Conservation (phyloP, 768 basidiomycete genomes). For the Lactarius akahatsu region DNA sequence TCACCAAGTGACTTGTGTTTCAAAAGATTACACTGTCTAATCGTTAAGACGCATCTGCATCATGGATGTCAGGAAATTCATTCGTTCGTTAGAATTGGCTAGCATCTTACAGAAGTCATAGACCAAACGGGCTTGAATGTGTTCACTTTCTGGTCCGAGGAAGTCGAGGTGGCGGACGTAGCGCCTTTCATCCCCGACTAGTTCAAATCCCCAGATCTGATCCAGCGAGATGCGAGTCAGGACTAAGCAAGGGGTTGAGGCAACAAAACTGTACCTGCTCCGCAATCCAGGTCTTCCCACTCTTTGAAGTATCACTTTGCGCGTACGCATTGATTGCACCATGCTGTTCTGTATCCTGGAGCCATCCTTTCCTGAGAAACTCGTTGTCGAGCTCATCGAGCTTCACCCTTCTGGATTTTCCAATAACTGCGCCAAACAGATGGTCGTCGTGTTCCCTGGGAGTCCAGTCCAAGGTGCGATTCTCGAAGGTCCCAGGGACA, state of each 20-base stretch:
- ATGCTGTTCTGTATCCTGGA: constrained; percentile 40
- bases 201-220: constrained; percentile 31
- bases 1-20: not conserved
- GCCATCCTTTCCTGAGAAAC: constrained; percentile 45
- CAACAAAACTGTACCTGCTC: constrained; percentile 48
- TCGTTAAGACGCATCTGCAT: constrained; percentile 15
- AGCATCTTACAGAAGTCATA: constrained; percentile 32
- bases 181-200: constrained; percentile 25
- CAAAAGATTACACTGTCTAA: not conserved
- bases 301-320: constrained; percentile 64
- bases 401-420: constrained; percentile 36
- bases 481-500: constrained; percentile 55
- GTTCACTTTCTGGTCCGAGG: constrained; percentile 22
- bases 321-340: constrained; percentile 41
- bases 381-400: constrained; percentile 37
- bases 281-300: constrained; percentile 57
- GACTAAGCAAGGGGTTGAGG: not conserved
- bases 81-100: not conserved
- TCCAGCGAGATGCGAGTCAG: not conserved
- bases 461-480: constrained; percentile 56
- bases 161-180: constrained; percentile 29
- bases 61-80: not conserved
- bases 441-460: constrained; percentile 54
- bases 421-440: constrained; percentile 60
- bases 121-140: constrained; percentile 31